Conservation (phyloP, 768 basidiomycete species). For the Termitomyces sp. region DNA sequence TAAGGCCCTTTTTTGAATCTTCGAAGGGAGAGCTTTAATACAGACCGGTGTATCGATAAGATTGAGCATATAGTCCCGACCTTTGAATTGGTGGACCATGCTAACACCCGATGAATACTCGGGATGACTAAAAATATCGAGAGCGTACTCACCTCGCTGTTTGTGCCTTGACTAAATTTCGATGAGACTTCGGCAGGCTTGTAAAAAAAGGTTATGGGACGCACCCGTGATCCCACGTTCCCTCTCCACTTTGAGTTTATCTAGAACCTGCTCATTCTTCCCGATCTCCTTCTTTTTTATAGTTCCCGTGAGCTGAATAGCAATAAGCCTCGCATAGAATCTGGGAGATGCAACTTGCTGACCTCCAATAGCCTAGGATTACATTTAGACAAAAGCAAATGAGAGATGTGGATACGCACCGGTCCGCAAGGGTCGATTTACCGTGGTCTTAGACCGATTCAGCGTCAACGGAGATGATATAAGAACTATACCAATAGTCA, state of each 20-base stretch:
- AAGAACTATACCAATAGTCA: slow-evolving; percentile 18
- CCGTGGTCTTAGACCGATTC: slow-evolving; percentile 62
- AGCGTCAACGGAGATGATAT: slow-evolving; percentile 1
- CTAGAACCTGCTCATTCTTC: slow-evolving; percentile 79
- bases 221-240: slow-evolving; percentile 94
- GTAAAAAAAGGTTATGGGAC: background rate
- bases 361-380: slow-evolving; percentile 66
- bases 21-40: background rate
- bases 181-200: background rate
- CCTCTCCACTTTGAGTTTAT: slow-evolving; percentile 94
- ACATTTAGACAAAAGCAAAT: slow-evolving; percentile 2
- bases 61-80: slow-evolving; percentile 71
- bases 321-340: slow-evolving; percentile 10
- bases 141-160: slow-evolving; percentile 62
- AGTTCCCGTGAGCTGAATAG: slow-evolving; percentile 75
- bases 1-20: background rate
- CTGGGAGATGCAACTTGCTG: background rate
- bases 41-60: slow-evolving; percentile 91
- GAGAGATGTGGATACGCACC: slow-evolving; percentile 35
- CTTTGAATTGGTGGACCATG: slow-evolving; percentile 68
- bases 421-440: slow-evolving; percentile 90
- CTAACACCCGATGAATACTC: slow-evolving; percentile 27
- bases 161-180: slow-evolving; percentile 80
- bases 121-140: background rate
- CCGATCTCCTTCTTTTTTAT: slow-evolving; percentile 61